phyloP scores from a whole-genome alignment of 768 basidiomycete genomes.

The Tulasnella sp. region DNA sequence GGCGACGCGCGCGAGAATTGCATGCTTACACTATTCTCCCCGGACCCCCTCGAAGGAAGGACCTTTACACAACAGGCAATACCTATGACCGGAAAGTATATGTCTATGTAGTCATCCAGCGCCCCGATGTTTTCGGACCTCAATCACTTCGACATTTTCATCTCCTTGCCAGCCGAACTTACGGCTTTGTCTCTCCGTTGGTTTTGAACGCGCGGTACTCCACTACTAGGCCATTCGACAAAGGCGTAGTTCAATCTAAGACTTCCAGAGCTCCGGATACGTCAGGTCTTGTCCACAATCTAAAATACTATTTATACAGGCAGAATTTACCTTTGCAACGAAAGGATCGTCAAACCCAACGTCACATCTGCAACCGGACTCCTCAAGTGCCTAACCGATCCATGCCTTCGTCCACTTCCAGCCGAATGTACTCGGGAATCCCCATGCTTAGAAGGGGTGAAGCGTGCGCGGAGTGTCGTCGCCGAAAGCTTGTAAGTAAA shows the following conservation, averaged over 20 bases:
- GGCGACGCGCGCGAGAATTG: neutral
- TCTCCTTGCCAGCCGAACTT: neutral
- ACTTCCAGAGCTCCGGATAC: neutral
- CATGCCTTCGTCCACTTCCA: neutral
- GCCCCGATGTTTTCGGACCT: neutral
- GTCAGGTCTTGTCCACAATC: neutral
- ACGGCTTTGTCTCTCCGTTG: constrained; percentile 7
- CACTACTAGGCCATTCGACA: neutral
- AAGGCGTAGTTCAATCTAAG: constrained; percentile 1
- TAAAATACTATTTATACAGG: neutral
- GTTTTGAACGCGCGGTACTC: neutral
- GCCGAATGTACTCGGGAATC: constrained; percentile 11
- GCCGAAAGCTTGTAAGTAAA: constrained; percentile 20
- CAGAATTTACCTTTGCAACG: neutral
- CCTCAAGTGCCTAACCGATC: neutral
- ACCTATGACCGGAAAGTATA: neutral
- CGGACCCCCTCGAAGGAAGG: neutral
- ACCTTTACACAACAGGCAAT: neutral
- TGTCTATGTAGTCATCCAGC: neutral
- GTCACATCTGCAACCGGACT: neutral
- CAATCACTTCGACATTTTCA: neutral
- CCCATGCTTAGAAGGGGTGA: constrained; percentile 26
- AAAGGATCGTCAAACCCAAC: neutral
- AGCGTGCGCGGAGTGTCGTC: constrained; percentile 26
- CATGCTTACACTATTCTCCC: constrained; percentile 8